phyloP scores from a whole-genome alignment of 129 eudicot species.

The Helianthus tuberosus region DNA sequence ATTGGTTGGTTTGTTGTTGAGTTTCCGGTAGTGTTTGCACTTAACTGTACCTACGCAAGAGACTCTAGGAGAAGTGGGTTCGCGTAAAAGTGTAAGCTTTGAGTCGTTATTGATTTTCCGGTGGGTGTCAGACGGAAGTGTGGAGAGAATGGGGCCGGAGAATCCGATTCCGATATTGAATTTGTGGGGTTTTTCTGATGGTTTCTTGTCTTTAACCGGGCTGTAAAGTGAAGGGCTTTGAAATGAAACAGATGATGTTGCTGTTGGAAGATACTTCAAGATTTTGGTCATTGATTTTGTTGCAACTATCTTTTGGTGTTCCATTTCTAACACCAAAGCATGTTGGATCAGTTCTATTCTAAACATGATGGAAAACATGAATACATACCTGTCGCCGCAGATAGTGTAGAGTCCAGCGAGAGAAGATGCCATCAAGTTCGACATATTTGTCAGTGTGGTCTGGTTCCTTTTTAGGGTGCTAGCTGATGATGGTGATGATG shows the following conservation, averaged over 20 bases:
- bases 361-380: too few species aligned
- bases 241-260: slow-evolving; percentile 51
- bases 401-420: too few species aligned
- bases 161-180: slow-evolving; percentile 51
- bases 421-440: too few species aligned
- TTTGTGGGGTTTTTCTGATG: slow-evolving; percentile 35
- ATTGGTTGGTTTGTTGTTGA: slow-evolving; percentile 18
- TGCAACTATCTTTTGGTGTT: slow-evolving; percentile 25
- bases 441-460: too few species aligned
- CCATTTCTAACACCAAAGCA: slow-evolving; percentile 28
- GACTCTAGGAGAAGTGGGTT: slow-evolving; percentile 78
- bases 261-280: slow-evolving; percentile 59
- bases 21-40: slow-evolving; percentile 59
- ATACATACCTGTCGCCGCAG: too few species aligned
- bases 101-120: slow-evolving; percentile 37
- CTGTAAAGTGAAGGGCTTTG: slow-evolving; percentile 52
- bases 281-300: slow-evolving; percentile 20
- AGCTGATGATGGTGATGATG: too few species aligned
- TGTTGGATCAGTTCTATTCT: too few species aligned
- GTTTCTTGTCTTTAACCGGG: slow-evolving; percentile 43
- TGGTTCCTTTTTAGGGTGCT: too few species aligned
- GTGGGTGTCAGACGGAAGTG: slow-evolving; percentile 57
- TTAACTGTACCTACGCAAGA: slow-evolving; percentile 89
- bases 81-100: slow-evolving; percentile 33
- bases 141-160: slow-evolving; percentile 52